Evolutionary conservation across 306 rosid genomes (phyloP).

Genomic region (Citrullus mucosospermus): DNA sequence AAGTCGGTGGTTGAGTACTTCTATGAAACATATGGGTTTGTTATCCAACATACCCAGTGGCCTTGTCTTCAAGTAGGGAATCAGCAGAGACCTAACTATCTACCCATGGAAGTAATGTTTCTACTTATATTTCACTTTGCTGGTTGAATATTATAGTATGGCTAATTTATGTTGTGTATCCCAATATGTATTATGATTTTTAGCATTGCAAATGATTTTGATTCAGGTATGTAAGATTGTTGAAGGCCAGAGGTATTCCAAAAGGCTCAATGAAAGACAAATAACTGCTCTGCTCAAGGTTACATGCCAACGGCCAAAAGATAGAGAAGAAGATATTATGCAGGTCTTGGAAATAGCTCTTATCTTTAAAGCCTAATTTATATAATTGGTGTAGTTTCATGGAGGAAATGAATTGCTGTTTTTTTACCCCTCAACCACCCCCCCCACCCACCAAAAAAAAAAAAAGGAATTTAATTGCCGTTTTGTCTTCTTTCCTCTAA

Average conservation of each 20-base stretch:
- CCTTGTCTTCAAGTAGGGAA: slow-evolving; percentile 97
- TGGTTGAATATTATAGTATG: background rate
- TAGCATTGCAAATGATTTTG: background rate
- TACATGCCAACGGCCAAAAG: slow-evolving; percentile 88
- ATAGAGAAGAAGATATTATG: slow-evolving; percentile 69
- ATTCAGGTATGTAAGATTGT: slow-evolving; percentile 89
- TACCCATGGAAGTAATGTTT: slow-evolving; percentile 79
- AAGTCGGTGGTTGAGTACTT: slow-evolving; percentile 93
- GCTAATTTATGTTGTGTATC: background rate
- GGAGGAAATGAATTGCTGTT: too few species aligned
- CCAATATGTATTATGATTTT: background rate
- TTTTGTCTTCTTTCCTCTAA: background rate
- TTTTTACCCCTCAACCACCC: too few species aligned
- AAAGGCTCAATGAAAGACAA: slow-evolving; percentile 73
- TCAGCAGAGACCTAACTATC: slow-evolving; percentile 74
- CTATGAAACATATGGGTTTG: slow-evolving; percentile 74
- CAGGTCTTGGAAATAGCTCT: slow-evolving; percentile 29
- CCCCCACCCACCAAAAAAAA: too few species aligned
- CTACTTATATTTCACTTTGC: background rate
- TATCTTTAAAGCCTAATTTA: background rate
- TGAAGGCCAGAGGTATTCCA: slow-evolving; percentile 87
- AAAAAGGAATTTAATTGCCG: background rate
- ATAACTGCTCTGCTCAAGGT: slow-evolving; percentile 82
- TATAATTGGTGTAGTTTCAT: background rate
- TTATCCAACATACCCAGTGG: slow-evolving; percentile 80